Conservation (phyloP, 345 rosid genomes). For the Isatis tinctoria region DNA sequence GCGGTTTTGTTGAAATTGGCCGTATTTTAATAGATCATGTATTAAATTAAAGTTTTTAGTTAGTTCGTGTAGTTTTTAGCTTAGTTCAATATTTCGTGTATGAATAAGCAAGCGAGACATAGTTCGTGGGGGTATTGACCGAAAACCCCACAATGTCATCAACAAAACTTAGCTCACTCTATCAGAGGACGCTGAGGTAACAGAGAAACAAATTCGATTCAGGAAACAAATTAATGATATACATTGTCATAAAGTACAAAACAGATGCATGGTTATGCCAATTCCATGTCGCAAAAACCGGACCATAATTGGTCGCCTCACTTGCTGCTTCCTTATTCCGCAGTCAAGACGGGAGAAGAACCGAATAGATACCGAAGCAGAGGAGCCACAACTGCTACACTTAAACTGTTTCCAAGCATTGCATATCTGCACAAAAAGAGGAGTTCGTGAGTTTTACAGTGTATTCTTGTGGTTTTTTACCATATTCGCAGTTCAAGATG, state of each 20-base stretch:
- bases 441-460: neutral
- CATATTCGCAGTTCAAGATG: neutral
- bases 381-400: slow-evolving; percentile 85
- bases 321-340: slow-evolving; percentile 2
- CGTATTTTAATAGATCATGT: too few species aligned
- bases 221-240: neutral
- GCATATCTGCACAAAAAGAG: slow-evolving; percentile 62
- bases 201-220: neutral
- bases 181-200: neutral
- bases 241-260: neutral
- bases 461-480: neutral
- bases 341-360: slow-evolving; percentile 36
- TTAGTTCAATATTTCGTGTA: too few species aligned
- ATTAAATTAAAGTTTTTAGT: too few species aligned
- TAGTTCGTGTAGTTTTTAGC: too few species aligned
- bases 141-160: neutral
- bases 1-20: too few species aligned
- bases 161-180: neutral
- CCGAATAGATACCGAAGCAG: slow-evolving; percentile 62
- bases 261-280: neutral
- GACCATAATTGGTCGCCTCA: neutral
- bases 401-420: slow-evolving; percentile 87
- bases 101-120: too few species aligned
- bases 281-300: neutral
- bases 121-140: too few species aligned